Evolutionary conservation across 2,329 filamentous ascomycete species (phyloP).

Genomic region (Thielaviopsis ethacetica): DNA sequence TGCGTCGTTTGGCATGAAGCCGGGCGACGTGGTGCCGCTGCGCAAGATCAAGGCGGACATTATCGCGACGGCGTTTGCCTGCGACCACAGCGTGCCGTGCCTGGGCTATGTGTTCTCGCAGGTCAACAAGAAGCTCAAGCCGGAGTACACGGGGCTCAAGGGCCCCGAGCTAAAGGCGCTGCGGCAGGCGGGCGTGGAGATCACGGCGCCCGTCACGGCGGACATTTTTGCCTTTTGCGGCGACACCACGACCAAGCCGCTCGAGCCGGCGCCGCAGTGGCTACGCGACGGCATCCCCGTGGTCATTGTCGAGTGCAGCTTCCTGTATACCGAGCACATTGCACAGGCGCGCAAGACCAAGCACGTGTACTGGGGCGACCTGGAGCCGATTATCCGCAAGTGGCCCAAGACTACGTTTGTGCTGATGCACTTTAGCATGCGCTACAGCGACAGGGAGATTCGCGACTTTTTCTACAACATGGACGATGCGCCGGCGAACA

Average conservation of each 20-base stretch:
- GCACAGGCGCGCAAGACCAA: slow-evolving; percentile 29
- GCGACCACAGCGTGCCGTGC: slow-evolving; percentile 31
- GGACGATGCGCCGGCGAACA: slow-evolving; percentile 24
- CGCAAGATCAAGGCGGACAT: slow-evolving; percentile 20
- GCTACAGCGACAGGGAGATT: slow-evolving; percentile 26
- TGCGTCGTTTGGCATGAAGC: slow-evolving; percentile 21
- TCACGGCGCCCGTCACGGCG: slow-evolving; percentile 24
- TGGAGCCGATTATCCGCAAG: slow-evolving; percentile 27
- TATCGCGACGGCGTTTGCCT: slow-evolving; percentile 26
- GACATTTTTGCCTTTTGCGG: slow-evolving; percentile 32
- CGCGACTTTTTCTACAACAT: slow-evolving; percentile 25
- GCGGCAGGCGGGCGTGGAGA: slow-evolving; percentile 21
- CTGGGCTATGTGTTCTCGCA: slow-evolving; percentile 30
- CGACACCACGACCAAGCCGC: slow-evolving; percentile 26
- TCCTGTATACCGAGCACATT: slow-evolving; percentile 26
- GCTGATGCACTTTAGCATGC: slow-evolving; percentile 30
- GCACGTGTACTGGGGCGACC: slow-evolving; percentile 30
- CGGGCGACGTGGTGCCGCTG: slow-evolving; percentile 23
- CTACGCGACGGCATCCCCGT: slow-evolving; percentile 24
- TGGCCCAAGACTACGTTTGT: slow-evolving; percentile 29
- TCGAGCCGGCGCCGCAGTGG: slow-evolving; percentile 25
- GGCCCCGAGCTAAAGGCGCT: slow-evolving; percentile 24
- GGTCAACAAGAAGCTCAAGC: slow-evolving; percentile 23
- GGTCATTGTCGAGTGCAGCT: slow-evolving; percentile 34
- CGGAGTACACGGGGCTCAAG: slow-evolving; percentile 21